Base-by-base conservation (phyloP, 306 rosid species). In the Prunus mongolica region DNA sequence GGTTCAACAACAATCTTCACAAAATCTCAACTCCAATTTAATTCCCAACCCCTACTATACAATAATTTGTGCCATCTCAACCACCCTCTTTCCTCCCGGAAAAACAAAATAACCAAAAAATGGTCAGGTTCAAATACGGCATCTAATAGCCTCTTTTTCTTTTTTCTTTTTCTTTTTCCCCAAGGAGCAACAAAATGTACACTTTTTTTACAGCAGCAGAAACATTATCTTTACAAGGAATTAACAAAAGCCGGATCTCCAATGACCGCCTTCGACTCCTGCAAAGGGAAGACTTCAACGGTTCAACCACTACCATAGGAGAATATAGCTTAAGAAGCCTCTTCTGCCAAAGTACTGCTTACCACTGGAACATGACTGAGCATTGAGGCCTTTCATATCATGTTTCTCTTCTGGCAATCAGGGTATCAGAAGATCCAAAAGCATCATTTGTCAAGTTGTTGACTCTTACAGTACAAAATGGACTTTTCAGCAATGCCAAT, bases 11-110 rank as follows among this genome's bases (percentile, higher is more conserved):
- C 66, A 79, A 68, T 68, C 65, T 68, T 41, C 63, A 19, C 66
- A 70, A 70, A 78, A 58, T 57, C 77, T 72, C 67, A 8, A 50
- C 73, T 46, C 27, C 57, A 52, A 57, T 58, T 63, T 69, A 41
- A 66, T 70, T 54, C 78, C 74, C 70, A 71, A 46, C 27, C 20
- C 65, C 71, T 64, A 82, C 78, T 82, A 78, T 82, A 88, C 90
- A 82, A 22, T 46, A 62, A 67, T 49, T 76, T 41, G 28, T 6
- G 32, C 67, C 58, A 81, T 69, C 51, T 34, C 75, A 4, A 6
- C 79, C 72, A 60, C 82, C 82, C 76, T 74, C 56, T 69, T 61
- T 76, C 60, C 68, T 77, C 64, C 51, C 69, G 3, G 65, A 54
- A 78, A 52, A 44, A 47, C 25, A 22, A 51, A 67, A 22, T 7